These are phyloP conservation scores for Litchi chinensis DNA, from an alignment of 345 rosid genomes.

Conservation along the genomic window DNA sequence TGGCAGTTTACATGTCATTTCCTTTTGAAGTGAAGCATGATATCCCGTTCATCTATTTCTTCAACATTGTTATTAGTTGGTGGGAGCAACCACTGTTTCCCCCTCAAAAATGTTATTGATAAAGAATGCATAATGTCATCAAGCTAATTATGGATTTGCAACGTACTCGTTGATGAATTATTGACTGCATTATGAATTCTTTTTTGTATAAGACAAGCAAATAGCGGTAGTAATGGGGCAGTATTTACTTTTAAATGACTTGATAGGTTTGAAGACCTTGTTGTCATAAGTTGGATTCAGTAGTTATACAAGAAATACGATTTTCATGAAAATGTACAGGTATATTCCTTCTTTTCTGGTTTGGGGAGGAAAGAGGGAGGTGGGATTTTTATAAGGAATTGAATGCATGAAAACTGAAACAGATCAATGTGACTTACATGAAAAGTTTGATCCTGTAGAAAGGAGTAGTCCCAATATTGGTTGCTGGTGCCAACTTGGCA, in stretches of 20 bases:
- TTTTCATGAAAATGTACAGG: constrained; percentile 5
- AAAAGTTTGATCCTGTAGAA: not conserved
- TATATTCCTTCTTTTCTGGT: not conserved
- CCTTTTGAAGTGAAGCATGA: constrained; percentile 9
- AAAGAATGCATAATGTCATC: not conserved
- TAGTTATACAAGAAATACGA: not conserved
- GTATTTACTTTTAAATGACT: not conserved
- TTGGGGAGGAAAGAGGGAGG: not conserved
- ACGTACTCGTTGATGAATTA: not conserved
- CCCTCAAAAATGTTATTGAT: not conserved
- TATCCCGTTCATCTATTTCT: not conserved
- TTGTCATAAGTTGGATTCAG: not conserved
- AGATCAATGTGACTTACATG: not conserved
- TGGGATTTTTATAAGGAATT: not conserved
- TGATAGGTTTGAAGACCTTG: not conserved
- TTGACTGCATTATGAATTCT: not conserved
- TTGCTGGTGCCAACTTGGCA: constrained; percentile 1
- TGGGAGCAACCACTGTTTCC: not conserved
- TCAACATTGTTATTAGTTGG: not conserved
- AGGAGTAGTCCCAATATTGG: not conserved
- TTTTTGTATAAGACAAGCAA: not conserved
- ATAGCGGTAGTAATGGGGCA: not conserved
- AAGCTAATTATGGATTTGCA: not conserved
- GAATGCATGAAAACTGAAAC: not conserved
- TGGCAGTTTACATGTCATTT: not conserved